Evolutionary conservation across 2,329 filamentous ascomycete species (phyloP), one percentile per base, ranked within the genome.

Genomic region (Scopulariopsis brevicaulis): DNA sequence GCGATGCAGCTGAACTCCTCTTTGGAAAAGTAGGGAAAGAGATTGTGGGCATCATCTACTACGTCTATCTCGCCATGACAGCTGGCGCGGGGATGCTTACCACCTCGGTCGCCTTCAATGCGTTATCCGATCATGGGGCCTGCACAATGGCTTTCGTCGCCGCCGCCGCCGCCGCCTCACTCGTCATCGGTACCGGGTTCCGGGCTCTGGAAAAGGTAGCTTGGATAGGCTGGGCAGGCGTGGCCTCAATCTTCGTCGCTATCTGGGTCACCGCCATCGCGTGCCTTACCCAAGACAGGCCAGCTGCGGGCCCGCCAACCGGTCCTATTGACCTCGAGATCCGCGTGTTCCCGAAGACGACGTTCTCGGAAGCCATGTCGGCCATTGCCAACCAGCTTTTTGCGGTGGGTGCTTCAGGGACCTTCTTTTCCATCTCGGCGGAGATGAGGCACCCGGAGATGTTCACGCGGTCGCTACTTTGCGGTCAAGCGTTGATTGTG

Each of bases 281-380:
- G 24, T 59, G 60, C 35, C n/a, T 25, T 18, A 20, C 71, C 1
- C 72, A 70, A 18, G 74, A 79, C 60, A 73, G 80, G 2, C 81
- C 81, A 7, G 80, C 81, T 1, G 76, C 78, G 1, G 81, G 81
- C 1, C 81, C 81, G 2, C 72, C 74, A 59, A 81, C 81, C 0
- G 69, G 73, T 25, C 84, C 72, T 62, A 79, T 84, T 14, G 14
- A 37, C 0, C 71, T 83, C 1, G 81, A 79, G 18, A 84, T 74
- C 63, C 67, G 72, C 28, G 73, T 73, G 3, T 75, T 83, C 54
- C 75, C 71, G 0, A 66, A 77, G 60, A 79, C 81, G 0, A 75
- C 71, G 18, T 84, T 84, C 63, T 74, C 75, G 0, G 75, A 72
- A 0, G 82, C 79, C 1, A 81, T 84, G 60, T 74, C 74, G 0